phyloP scores from a whole-genome alignment of 2,329 filamentous ascomycete genomes.

The Cryphonectria japonica region DNA sequence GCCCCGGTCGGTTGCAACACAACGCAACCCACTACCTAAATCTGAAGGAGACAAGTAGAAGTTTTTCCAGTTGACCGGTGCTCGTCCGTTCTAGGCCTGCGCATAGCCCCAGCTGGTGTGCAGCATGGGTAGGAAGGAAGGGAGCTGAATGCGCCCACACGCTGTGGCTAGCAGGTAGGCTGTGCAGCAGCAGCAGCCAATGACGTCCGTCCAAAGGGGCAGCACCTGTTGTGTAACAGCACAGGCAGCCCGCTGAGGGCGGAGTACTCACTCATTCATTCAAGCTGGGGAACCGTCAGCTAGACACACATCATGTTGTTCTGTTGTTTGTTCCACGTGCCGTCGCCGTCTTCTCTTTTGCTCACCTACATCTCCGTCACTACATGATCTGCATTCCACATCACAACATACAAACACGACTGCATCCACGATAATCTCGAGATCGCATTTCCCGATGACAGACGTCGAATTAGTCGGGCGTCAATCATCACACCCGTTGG shows the following conservation, averaged over 20 bases:
- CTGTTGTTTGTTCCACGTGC: neutral
- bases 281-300: neutral
- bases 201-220: too few species aligned
- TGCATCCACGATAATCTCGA: neutral
- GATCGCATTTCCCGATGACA: neutral
- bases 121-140: too few species aligned
- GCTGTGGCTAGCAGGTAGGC: neutral
- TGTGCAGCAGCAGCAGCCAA: neutral
- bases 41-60: too few species aligned
- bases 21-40: too few species aligned
- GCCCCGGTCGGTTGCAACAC: neutral
- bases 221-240: neutral
- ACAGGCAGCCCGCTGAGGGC: too few species aligned
- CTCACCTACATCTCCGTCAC: neutral
- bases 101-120: too few species aligned
- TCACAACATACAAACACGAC: neutral
- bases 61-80: too few species aligned
- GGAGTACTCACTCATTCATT: too few species aligned
- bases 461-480: neutral
- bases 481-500: neutral
- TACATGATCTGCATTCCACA: neutral
- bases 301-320: neutral
- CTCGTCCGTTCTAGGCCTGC: neutral
- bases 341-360: too few species aligned
- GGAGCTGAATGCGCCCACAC: too few species aligned